Evolutionary conservation across 805 yeast species (phyloP).

Genomic region (Zygoascus biomembranicola): DNA sequence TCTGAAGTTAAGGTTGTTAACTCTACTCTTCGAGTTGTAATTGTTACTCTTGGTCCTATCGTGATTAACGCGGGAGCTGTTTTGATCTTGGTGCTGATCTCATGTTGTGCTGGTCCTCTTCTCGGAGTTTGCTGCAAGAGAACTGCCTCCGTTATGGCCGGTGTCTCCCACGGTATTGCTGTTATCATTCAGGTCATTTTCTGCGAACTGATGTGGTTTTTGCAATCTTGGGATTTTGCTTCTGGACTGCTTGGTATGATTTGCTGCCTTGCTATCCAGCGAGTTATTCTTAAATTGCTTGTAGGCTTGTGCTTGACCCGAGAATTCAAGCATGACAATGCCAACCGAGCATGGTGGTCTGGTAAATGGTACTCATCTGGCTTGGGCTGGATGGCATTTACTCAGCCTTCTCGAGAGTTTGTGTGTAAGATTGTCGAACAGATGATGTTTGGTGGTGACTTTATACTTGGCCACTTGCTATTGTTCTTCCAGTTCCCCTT

Average conservation of each 20-base stretch:
- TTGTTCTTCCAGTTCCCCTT: slow-evolving; percentile 86
- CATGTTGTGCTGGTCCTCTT: slow-evolving; percentile 97
- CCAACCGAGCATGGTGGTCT: slow-evolving; percentile 99
- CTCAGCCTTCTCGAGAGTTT: slow-evolving; percentile 95
- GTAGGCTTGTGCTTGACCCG: slow-evolving; percentile 75
- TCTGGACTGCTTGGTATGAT: slow-evolving; percentile 82
- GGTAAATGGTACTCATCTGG: slow-evolving; percentile 98
- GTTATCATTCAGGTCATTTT: slow-evolving; percentile 79
- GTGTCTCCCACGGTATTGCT: slow-evolving; percentile 90
- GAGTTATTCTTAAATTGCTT: slow-evolving; percentile 77
- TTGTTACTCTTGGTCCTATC: slow-evolving; percentile 77
- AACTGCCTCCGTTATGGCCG: slow-evolving; percentile 94
- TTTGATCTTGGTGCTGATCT: slow-evolving; percentile 65
- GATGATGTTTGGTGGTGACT: slow-evolving; percentile 96
- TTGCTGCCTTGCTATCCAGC: slow-evolving; percentile 79
- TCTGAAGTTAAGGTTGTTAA: slow-evolving; percentile 35
- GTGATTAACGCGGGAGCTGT: slow-evolving; percentile 82
- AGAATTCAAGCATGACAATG: slow-evolving; percentile 91
- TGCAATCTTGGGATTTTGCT: slow-evolving; percentile 85
- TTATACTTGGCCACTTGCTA: slow-evolving; percentile 82
- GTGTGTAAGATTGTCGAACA: slow-evolving; percentile 88
- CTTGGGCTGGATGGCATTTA: slow-evolving; percentile 85
- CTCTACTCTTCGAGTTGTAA: slow-evolving; percentile 52
- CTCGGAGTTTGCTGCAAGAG: slow-evolving; percentile 92
- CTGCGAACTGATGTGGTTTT: slow-evolving; percentile 94